Evolutionary conservation across 805 yeast genomes (phyloP).

Genomic region (Zygosaccharomyces bisporus): DNA sequence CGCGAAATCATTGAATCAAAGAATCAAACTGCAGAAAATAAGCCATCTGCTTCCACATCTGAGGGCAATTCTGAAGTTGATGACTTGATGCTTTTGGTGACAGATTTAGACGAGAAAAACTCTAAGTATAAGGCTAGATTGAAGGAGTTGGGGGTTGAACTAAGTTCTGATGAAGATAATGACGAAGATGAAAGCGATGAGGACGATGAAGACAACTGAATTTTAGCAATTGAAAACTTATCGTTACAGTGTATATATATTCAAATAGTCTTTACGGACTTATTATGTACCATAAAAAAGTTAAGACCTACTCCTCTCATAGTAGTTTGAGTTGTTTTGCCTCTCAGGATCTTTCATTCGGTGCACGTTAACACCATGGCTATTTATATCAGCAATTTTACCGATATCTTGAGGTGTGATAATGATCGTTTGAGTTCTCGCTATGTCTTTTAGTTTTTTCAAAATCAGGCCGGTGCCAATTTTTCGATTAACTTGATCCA

Average conservation of each 20-base stretch:
- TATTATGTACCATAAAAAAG: neutral
- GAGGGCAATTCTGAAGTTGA: slow-evolving; percentile 41
- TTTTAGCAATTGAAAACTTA: too few species aligned
- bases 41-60: slow-evolving; percentile 7
- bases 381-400: slow-evolving; percentile 57
- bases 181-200: slow-evolving; percentile 63
- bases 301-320: slow-evolving; percentile 2
- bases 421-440: slow-evolving; percentile 79
- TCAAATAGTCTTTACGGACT: neutral
- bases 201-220: slow-evolving; percentile 39
- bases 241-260: neutral
- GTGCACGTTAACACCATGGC: slow-evolving; percentile 58
- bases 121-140: slow-evolving; percentile 52
- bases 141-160: slow-evolving; percentile 50
- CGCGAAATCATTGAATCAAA: slow-evolving; percentile 4
- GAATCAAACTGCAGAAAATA: slow-evolving; percentile 13
- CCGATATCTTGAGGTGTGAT: slow-evolving; percentile 92
- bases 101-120: slow-evolving; percentile 71
- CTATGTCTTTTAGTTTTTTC: slow-evolving; percentile 54
- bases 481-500: slow-evolving; percentile 89
- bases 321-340: slow-evolving; percentile 28
- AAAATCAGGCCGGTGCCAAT: slow-evolving; percentile 73
- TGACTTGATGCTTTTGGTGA: slow-evolving; percentile 69
- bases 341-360: slow-evolving; percentile 47
- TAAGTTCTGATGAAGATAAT: slow-evolving; percentile 68